phyloP scores from a whole-genome alignment of 2,329 filamentous ascomycete species.

The Phyllosticta citrichinensis region DNA sequence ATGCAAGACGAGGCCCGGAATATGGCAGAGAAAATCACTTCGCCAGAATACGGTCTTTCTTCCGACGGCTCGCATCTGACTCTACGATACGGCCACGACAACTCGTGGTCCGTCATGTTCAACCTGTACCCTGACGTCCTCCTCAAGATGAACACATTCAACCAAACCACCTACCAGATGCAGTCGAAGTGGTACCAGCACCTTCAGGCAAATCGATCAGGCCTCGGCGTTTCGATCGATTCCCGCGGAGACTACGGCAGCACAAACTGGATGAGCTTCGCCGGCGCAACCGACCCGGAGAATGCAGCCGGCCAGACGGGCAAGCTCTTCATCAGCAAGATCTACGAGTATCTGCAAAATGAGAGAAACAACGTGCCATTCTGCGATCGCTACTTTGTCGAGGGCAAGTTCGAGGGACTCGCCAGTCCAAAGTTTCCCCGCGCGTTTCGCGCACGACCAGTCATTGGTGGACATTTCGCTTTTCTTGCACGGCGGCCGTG shows the following conservation, averaged over 20 bases:
- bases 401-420: conserved; percentile 15
- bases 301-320: background rate
- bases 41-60: background rate
- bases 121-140: conserved; percentile 34
- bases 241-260: conserved; percentile 32
- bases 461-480: conserved; percentile 35
- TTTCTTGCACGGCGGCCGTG: conserved; percentile 25
- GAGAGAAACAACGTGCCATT: conserved; percentile 33
- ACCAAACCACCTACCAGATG: conserved; percentile 25
- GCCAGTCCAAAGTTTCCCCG: conserved; percentile 15
- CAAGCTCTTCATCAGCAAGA: conserved; percentile 27
- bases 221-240: conserved; percentile 17
- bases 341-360: conserved; percentile 33
- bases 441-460: conserved; percentile 29
- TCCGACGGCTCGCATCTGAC: conserved; percentile 29
- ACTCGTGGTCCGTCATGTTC: conserved; percentile 30
- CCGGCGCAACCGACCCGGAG: conserved; percentile 17
- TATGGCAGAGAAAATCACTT: conserved; percentile 1
- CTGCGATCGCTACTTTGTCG: conserved; percentile 32
- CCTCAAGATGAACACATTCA: conserved; percentile 30
- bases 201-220: conserved; percentile 27
- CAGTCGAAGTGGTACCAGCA: conserved; percentile 27
- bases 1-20: background rate
- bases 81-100: conserved; percentile 25
- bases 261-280: conserved; percentile 36